Conservation (phyloP, 371 early-diverging fungal species). For the Lichtheimia corymbifera region DNA sequence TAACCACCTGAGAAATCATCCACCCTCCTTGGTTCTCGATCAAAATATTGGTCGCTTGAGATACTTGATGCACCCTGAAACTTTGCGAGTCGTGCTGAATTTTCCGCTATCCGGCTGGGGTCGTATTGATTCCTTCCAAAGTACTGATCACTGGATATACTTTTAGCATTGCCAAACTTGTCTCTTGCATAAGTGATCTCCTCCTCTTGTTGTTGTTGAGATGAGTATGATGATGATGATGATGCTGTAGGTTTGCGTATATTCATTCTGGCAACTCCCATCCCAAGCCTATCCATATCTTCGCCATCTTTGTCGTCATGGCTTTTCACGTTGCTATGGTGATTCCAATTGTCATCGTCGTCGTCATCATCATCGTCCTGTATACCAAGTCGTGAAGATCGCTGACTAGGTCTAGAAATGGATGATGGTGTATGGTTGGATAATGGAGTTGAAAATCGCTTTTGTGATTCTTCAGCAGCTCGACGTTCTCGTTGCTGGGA, state of each 20-base stretch:
- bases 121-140: constrained; percentile 76
- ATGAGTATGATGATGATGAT: constrained; percentile 2
- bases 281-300: constrained; percentile 50
- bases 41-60: constrained; percentile 80
- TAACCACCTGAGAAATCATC: constrained; percentile 19
- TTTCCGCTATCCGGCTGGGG: constrained; percentile 52
- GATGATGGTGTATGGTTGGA: too few relatives aligned
- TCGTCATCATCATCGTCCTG: not conserved
- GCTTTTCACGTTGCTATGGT: too few relatives aligned
- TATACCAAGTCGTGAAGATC: constrained; percentile 14
- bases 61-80: constrained; percentile 78
- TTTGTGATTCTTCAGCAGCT: not conserved
- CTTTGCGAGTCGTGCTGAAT: constrained; percentile 58
- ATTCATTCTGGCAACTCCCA: constrained; percentile 48
- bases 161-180: constrained; percentile 76
- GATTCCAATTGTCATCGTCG: too few relatives aligned
- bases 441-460: too few relatives aligned
- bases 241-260: not conserved
- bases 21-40: constrained; percentile 28
- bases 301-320: not conserved
- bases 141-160: constrained; percentile 88
- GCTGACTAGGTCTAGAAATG: not conserved
- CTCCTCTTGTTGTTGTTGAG: constrained; percentile 1
- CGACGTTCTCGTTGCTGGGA: not conserved
- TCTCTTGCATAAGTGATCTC: constrained; percentile 54